Percentiles rank a stretch among this genome's conserved stretches.
Evolutionary conservation across 495 filamentous ascomycete species (phyloP).

Genomic region (Penicillium ochrochloron): DNA sequence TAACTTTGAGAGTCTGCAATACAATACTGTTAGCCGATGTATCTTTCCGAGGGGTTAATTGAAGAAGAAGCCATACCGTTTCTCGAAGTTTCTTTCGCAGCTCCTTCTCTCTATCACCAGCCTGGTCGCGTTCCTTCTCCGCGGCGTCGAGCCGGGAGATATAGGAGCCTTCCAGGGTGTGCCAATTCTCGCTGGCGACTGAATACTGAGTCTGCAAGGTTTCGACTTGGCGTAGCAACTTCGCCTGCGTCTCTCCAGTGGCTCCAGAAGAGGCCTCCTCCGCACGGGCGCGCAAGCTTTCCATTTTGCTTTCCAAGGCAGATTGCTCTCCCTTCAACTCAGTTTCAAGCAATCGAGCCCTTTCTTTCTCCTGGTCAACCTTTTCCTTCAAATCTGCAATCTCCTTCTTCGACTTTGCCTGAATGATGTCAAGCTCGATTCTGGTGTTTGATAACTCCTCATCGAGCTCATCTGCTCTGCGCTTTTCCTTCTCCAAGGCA

Average conservation of each 20-base stretch:
- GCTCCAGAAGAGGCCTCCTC: conserved; percentile 89
- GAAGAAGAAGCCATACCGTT: conserved; percentile 64
- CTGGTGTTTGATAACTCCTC: conserved; percentile 71
- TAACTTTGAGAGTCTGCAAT: conserved; percentile 69
- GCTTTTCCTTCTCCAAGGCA: conserved; percentile 70
- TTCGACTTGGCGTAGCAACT: conserved; percentile 91
- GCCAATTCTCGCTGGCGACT: conserved; percentile 95
- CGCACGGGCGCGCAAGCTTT: conserved; percentile 79
- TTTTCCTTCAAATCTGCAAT: conserved; percentile 71
- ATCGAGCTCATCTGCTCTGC: conserved; percentile 67
- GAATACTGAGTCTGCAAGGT: conserved; percentile 95
- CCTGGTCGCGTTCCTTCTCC: conserved; percentile 90
- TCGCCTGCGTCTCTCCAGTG: conserved; percentile 82
- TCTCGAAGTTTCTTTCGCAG: conserved; percentile 86
- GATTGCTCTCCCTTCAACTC: conserved; percentile 83
- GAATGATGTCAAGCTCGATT: conserved; percentile 75
- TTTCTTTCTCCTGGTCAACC: conserved; percentile 74
- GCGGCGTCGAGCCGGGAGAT: conserved; percentile 71
- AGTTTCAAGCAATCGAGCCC: conserved; percentile 67
- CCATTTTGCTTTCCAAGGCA: conserved; percentile 85
- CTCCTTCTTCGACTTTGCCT: conserved; percentile 72
- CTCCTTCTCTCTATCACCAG: conserved; percentile 80
- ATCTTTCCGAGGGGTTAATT: neutral
- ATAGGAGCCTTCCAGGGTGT: conserved; percentile 86
- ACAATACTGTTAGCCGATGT: conserved; percentile 18